Evolutionary conservation across 139 green algal genomes (phyloP).

Genomic region (Penium margaritaceum): DNA sequence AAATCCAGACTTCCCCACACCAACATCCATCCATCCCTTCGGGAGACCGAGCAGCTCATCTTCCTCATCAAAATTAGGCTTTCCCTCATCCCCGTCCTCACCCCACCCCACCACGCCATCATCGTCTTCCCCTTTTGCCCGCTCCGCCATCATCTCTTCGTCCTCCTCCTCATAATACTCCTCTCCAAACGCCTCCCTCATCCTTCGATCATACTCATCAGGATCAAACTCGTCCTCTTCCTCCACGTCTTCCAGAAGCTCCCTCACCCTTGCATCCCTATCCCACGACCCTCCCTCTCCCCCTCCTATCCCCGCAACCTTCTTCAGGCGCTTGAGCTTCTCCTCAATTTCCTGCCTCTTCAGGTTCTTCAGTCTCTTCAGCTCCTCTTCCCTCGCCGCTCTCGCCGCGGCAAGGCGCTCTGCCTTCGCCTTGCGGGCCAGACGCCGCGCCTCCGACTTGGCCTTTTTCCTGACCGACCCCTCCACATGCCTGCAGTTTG

Average conservation of each 20-base stretch:
- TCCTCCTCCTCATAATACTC: slow-evolving; percentile 73
- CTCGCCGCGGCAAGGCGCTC: slow-evolving; percentile 53
- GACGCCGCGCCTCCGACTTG: slow-evolving; percentile 40
- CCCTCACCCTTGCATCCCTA: slow-evolving; percentile 61
- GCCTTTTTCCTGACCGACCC: slow-evolving; percentile 31
- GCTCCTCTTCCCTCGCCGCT: slow-evolving; percentile 51
- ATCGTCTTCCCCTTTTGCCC: not conserved
- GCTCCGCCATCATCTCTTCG: slow-evolving; percentile 29
- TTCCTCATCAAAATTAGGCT: slow-evolving; percentile 36
- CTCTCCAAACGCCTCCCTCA: slow-evolving; percentile 77
- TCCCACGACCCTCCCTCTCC: not conserved
- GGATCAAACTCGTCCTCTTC: slow-evolving; percentile 86
- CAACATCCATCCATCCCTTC: slow-evolving; percentile 21
- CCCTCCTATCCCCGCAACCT: slow-evolving; percentile 19
- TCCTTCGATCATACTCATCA: slow-evolving; percentile 77
- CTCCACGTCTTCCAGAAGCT: slow-evolving; percentile 58
- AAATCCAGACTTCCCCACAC: slow-evolving; percentile 57
- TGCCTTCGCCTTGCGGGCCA: slow-evolving; percentile 15
- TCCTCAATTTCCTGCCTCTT: slow-evolving; percentile 78
- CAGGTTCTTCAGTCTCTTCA: slow-evolving; percentile 82
- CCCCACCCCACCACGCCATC: not conserved
- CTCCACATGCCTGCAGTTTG: slow-evolving; percentile 17
- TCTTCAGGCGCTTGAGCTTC: slow-evolving; percentile 13
- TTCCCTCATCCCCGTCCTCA: slow-evolving; percentile 17
- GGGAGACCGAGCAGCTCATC: slow-evolving; percentile 40